Base-by-base conservation (phyloP, 106 monocot genomes). In the Apostasia ramifera region DNA sequence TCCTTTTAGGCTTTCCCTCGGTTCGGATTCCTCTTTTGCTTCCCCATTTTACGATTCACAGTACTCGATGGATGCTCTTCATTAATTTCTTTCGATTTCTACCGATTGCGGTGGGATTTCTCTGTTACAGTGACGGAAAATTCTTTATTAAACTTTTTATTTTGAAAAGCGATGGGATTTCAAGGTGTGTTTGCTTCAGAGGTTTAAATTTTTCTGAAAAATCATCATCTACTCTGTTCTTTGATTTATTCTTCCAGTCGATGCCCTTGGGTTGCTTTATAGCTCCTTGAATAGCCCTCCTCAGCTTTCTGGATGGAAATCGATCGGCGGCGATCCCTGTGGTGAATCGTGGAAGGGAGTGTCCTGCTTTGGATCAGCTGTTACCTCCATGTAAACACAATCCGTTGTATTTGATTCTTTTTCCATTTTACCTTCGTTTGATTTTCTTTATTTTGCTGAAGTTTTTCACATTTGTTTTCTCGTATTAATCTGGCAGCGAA, bases 271-370 rank as follows among this genome's bases (percentile, higher is more conserved):
- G 49, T 62, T 82, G 39, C 47, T 89, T 3, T 89, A 75, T 69
- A 44, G 59, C 48, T 77, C 85, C 5, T 58, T 89, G 64, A 85
- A 85, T 57, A 66, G 44, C 43, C 82, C 85, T 44, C 55, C 74
- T 57, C 89, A 89, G 52, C 82, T 89, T 4, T 70, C 82, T 41
- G 81, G 79, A 39, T 89, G 89, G 89, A 82, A 47, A 57, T 71
- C 82, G 40, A 79, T 40, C 60, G 89, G 85, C 8, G 76, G 77
- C 1, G 85, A 89, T 77, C 89, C 89, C 6, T 89, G 89, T 44
- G 77, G 68, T 47, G 78, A 89, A 54, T 80, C 82, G 39, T 89
- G 89, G 89, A 75, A 75, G 64, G 89, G 89, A 49, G 57, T 89
- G 46, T 70, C 89, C 57, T 89, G 89, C 62, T 54, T 70, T 15